Conservation (phyloP, 2,329 filamentous ascomycete genomes). For the Hypoxylon sp. region DNA sequence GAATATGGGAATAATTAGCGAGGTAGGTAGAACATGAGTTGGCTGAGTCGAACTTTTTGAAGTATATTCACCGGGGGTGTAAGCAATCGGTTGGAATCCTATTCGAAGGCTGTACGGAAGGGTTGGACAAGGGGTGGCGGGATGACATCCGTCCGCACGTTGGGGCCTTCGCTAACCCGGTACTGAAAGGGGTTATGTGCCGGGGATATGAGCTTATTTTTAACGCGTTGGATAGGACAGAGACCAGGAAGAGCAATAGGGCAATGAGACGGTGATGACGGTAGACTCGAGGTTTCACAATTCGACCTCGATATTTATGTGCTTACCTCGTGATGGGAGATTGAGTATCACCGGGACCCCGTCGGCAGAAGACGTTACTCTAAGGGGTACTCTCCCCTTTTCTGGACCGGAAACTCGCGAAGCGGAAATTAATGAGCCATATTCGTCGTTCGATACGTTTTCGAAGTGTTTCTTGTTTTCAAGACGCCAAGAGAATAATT, state of each 20-base stretch:
- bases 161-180: not conserved
- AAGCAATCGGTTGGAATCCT: not conserved
- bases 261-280: not conserved
- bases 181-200: not conserved
- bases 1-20: not conserved
- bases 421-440: slow-evolving; percentile 9
- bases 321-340: not conserved
- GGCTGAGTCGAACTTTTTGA: not conserved
- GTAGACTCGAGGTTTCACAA: not conserved
- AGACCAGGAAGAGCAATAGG: not conserved
- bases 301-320: not conserved
- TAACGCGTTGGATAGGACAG: not conserved
- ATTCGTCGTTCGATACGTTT: slow-evolving; percentile 1
- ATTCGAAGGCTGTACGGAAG: not conserved
- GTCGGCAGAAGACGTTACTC: not conserved
- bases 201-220: not conserved
- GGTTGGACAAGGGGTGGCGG: not conserved
- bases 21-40: not conserved
- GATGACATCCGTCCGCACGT: slow-evolving; percentile 8
- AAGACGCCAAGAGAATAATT: not conserved
- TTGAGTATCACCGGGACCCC: not conserved
- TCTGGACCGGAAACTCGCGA: slow-evolving; percentile 5
- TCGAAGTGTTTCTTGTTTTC: slow-evolving; percentile 18
- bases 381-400: slow-evolving; percentile 7
- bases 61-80: not conserved